A percentile compares a stretch with the other conserved stretches of the same genome.
These are phyloP conservation scores for Allium fistulosum DNA, from an alignment of 106 monocot genomes.

Conservation along the genomic window DNA sequence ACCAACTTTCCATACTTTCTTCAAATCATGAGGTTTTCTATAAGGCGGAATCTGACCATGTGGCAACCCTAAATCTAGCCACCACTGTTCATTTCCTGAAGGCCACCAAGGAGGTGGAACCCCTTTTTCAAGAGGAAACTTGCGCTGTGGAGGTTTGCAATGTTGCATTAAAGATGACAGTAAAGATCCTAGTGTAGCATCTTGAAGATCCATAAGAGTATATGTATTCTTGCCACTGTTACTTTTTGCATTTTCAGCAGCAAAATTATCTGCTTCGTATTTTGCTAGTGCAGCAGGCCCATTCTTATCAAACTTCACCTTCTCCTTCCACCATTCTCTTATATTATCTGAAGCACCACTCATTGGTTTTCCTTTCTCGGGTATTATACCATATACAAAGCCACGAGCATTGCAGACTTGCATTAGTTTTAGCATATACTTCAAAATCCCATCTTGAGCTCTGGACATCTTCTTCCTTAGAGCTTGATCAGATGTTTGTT, in stretches of 20 bases:
- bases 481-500: constrained; percentile 78
- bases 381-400: constrained; percentile 95
- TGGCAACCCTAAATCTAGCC: constrained; percentile 59
- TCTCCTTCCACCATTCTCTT: constrained; percentile 99
- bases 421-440: constrained; percentile 98
- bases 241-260: constrained; percentile 20
- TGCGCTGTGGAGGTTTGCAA: constrained; percentile 85
- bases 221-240: constrained; percentile 36
- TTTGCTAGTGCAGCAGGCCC: constrained; percentile 78
- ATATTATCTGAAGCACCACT: constrained; percentile 95
- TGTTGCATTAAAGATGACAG: constrained; percentile 96
- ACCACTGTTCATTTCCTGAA: constrained; percentile 87
- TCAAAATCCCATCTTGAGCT: constrained; percentile 95
- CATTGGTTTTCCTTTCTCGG: constrained; percentile 94
- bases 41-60: constrained; percentile 47
- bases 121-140: constrained; percentile 82
- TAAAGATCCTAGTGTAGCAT: constrained; percentile 93
- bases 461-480: constrained; percentile 90
- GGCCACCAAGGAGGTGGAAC: constrained; percentile 97
- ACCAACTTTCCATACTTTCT: constrained; percentile 96
- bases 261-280: constrained; percentile 68
- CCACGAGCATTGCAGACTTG: constrained; percentile 96
- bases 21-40: constrained; percentile 95
- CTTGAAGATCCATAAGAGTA: constrained; percentile 82
- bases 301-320: constrained; percentile 96